Conservation (phyloP, 192 early-diverging fungal species). For the Cladochytrium replicatum region DNA sequence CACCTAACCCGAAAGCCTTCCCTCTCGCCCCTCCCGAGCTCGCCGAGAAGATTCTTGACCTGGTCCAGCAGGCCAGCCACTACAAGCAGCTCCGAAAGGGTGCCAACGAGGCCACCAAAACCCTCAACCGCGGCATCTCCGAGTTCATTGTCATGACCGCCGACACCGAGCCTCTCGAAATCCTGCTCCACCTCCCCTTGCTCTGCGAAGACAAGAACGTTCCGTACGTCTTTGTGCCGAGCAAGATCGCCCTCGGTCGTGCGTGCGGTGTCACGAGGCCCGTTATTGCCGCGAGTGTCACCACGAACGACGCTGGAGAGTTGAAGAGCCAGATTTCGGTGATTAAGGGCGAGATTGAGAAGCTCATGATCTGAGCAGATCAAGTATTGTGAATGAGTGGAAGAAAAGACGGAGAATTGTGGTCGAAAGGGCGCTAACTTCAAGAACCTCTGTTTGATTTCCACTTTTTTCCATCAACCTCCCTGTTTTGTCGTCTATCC, state of each 20-base stretch:
- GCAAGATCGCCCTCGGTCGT: conserved; percentile 91
- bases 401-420: too few relatives aligned
- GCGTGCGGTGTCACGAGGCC: conserved; percentile 93
- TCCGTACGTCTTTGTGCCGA: conserved; percentile 97
- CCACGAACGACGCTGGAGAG: conserved; percentile 95
- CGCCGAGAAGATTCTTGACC: conserved; percentile 86
- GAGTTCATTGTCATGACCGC: conserved; percentile 99
- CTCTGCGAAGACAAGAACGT: conserved; percentile 99
- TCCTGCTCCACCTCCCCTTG: conserved; percentile 92
- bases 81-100: conserved; percentile 99
- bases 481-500: too few relatives aligned
- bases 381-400: too few relatives aligned
- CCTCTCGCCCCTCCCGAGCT: conserved; percentile 85
- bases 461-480: too few relatives aligned
- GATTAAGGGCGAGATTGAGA: conserved; percentile 91
- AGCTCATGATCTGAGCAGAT: conserved; percentile 82
- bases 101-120: conserved; percentile 99
- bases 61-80: conserved; percentile 97
- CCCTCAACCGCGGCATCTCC: conserved; percentile 87
- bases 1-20: conserved; percentile 62
- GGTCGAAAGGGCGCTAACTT: too few relatives aligned
- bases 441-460: too few relatives aligned
- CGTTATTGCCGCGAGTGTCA: conserved; percentile 88
- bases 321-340: conserved; percentile 82
- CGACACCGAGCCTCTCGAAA: conserved; percentile 96